Conservation (phyloP, 2,329 filamentous ascomycete genomes). For the Talaromyces sp. region DNA sequence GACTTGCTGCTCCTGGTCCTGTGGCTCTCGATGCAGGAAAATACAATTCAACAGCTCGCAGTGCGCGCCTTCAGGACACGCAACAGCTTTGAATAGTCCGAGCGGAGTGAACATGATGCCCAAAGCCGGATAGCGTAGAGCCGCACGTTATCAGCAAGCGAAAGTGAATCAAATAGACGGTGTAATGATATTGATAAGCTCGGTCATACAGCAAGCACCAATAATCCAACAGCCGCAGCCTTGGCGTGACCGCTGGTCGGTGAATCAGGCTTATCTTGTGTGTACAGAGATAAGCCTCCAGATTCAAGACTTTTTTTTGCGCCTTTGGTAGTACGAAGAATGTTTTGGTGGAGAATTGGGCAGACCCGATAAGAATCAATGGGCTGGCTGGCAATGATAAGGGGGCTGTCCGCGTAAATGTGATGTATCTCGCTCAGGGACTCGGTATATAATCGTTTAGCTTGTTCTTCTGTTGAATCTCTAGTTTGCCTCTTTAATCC, state of each 20-base stretch:
- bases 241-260: background rate
- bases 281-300: background rate
- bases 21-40: slow-evolving; percentile 49
- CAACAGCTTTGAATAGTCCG: slow-evolving; percentile 51
- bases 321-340: no score
- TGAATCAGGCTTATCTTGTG: slow-evolving; percentile 1
- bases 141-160: background rate
- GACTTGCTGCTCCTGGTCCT: background rate
- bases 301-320: background rate
- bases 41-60: slow-evolving; percentile 57
- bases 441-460: background rate
- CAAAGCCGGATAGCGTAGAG: background rate
- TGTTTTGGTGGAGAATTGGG: slow-evolving; percentile 1
- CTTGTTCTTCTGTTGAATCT: background rate
- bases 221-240: background rate
- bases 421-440: background rate
- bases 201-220: background rate
- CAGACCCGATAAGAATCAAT: slow-evolving; percentile 1
- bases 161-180: background rate
- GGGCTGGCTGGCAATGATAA: background rate
- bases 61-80: slow-evolving; percentile 50
- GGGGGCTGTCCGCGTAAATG: background rate
- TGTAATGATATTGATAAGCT: background rate
- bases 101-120: slow-evolving; percentile 52
- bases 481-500: background rate